Conservation (phyloP, 495 filamentous ascomycete species). For the Aspergillus diversus region DNA sequence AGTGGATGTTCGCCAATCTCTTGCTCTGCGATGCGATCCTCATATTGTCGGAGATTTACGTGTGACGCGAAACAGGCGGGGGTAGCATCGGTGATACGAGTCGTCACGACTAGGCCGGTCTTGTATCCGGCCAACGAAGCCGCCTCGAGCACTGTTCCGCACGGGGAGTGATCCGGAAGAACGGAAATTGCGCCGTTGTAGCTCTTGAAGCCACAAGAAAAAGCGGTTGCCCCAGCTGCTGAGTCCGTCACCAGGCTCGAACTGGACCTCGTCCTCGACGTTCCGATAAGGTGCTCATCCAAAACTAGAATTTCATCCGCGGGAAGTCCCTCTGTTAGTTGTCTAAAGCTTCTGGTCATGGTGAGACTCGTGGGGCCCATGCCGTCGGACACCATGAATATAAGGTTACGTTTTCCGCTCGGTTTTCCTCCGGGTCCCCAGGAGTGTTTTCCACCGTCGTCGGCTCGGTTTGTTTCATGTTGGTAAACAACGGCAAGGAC, state of each 20-base stretch:
- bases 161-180: conserved; percentile 80
- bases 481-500: conserved; percentile 76
- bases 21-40: conserved; percentile 90
- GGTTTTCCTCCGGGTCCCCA: conserved; percentile 53
- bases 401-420: conserved; percentile 83
- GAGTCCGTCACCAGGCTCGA: conserved; percentile 88
- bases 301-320: conserved; percentile 73
- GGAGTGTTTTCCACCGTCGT: conserved; percentile 26
- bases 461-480: conserved; percentile 54
- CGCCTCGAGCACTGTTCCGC: conserved; percentile 93
- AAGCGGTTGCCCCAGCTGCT: conserved; percentile 93
- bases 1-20: conserved; percentile 85
- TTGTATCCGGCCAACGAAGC: conserved; percentile 88
- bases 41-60: conserved; percentile 74
- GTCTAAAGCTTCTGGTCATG: conserved; percentile 81
- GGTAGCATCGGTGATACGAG: conserved; percentile 94
- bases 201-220: conserved; percentile 87
- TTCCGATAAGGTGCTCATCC: conserved; percentile 86
- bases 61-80: conserved; percentile 94
- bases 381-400: conserved; percentile 99
- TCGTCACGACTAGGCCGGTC: conserved; percentile 95
- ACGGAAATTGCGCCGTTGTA: conserved; percentile 97
- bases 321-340: conserved; percentile 67
- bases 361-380: conserved; percentile 94
- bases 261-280: conserved; percentile 81